Base-by-base conservation (phyloP, 352 stramenopile genomes). In the Phytophthora niederhauseri region DNA sequence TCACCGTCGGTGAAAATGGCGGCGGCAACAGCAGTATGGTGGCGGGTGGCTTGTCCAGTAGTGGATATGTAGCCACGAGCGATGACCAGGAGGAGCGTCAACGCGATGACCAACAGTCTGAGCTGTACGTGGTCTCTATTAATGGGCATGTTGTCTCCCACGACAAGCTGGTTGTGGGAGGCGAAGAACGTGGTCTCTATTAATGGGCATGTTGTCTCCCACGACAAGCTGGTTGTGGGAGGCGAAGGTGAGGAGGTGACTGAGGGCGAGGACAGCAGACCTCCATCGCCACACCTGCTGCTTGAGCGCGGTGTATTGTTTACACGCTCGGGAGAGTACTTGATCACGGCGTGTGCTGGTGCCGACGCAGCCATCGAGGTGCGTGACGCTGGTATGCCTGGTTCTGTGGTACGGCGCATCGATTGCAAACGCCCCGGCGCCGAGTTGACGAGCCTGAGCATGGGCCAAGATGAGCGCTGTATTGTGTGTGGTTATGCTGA, bases 401-500 rank as follows among this genome's bases (percentile, higher is more conserved):
- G 68, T 12, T 78, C 77, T 20, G 79, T 93, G 14, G 82, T 88
- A 41, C 83, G 86, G 15, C 84, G 88, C 8, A 93, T 96, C 49
- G 88, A 96, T 36, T 93, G 84, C 70, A 94, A 92, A 62, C 83
- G 86, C 2, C 53, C 68, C 4, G 66, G 66, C 31, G 70, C 83
- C 6, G 79, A 89, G 19, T 56, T 96, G 7, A 93, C 85, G 30
- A 88, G 80, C 51, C 72, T 96, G 54, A 86, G 82, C 24, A 76
- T 96, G 56, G 89, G 86, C 8, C 85, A 91, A 66, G 88, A 96
- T 49, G 88, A 96, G 49, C 83, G 88, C 17, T 94, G 88, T 55
- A 85, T 96, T 20, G 55, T 96, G 38, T 93, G 85, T 31, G 88
- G 88, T 28, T 94, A 94, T 66, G 84, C 84, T 28, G 88, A 94